Evolutionary conservation across 495 filamentous ascomycete species (phyloP), one percentile per base, ranked within the genome.

Genomic region (Corynascus novoguineensis): DNA sequence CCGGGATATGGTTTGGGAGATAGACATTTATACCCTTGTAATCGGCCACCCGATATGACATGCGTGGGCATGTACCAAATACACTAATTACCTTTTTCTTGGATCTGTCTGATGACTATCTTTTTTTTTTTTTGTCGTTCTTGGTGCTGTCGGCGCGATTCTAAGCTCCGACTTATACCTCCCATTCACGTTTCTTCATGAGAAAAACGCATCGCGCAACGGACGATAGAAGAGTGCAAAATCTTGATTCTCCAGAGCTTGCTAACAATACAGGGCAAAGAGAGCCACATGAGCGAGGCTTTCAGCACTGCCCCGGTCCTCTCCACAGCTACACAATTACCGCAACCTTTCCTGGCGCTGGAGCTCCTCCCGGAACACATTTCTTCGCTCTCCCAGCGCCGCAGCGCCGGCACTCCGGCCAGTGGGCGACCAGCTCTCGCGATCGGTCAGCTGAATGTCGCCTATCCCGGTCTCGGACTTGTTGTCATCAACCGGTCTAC

Each of bases 321-420:
- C 12, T 22, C n/a, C 27, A 14, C 0, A 28, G n/a, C 25, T 22
- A 10, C 5, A 29, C 2, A 24, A 47, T 60, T 42, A 63, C 17
- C 50, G 24, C 51, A 60, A 27, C 50, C 59, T 51, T 49, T 60
- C 63, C 60, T 72, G 70, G 42, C 68, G 46, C 60, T 59, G 58
- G 24, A 72, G 14, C 66, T 72, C 69, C 45, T 70, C 70, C 17
- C 68, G 51, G 53, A 72, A 72, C 21, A 72, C 66, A 48, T 72
- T 71, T 55, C 57, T 45, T 59, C 57, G 15, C 15, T 25, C 38
- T 14, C 55, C n/a, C 17, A 37, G 38, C 5, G 17, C 40, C 21
- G n/a, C 46, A 49, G 5, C 46, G 34, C 27, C 46, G 7, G 29
- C 29, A 24, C 22, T 53, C 34, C 42, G 29, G 27, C 52, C 45